Evolutionary conservation across 2,329 filamentous ascomycete species (phyloP), one percentile per base, ranked within the genome.

Genomic region (Apiospora aurea): DNA sequence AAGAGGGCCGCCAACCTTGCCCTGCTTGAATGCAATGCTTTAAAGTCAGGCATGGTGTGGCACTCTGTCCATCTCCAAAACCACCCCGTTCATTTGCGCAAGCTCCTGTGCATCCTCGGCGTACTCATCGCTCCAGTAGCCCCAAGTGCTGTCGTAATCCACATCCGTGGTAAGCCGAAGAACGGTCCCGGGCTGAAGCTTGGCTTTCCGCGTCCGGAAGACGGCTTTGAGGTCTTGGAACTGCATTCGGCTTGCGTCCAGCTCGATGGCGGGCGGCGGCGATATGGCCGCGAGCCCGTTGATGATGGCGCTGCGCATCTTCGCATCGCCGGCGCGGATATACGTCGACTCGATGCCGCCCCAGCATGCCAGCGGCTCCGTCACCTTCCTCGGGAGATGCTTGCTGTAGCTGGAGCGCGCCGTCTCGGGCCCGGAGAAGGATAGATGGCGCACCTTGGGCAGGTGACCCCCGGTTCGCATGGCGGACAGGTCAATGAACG

Each of bases 191-290:
- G 53, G 16, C 53, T 38, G 53, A 61, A 61, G 53, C 53, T 61
- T 61, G 29, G 53, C 29, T 38, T 61, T 61, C 10, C 53, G 53
- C 29, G 34, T 29, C 10, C 53, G 53, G 18, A 61, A 61, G 16
- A 61, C 26, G 29, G 53, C 29, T n/a, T 61, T 61, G 26, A 61
- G 53, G 29, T 61, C 53, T 18, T 38, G 29, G 53, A 61, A 61
- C 11, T 38, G 6, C 53, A 38, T 61, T 18, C 2, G 16, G 16
- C 29, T 61, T 61, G 53, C 29, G 13, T 61, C 53, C 4, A 61
- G 29, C 53, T 38, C 53, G 16, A 61, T 34, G 29, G 38, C 26
- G 1, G 53, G 53, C 18, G 53, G 53, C 14, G 53, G 53, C 29
- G 53, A 61, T 11, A 61, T 10, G 6, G 53, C 53, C 4, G 53